Evolutionary conservation across 768 basidiomycete genomes (phyloP), one percentile per base, ranked within the genome.

Genomic region (Termitomyces bulborhizus): DNA sequence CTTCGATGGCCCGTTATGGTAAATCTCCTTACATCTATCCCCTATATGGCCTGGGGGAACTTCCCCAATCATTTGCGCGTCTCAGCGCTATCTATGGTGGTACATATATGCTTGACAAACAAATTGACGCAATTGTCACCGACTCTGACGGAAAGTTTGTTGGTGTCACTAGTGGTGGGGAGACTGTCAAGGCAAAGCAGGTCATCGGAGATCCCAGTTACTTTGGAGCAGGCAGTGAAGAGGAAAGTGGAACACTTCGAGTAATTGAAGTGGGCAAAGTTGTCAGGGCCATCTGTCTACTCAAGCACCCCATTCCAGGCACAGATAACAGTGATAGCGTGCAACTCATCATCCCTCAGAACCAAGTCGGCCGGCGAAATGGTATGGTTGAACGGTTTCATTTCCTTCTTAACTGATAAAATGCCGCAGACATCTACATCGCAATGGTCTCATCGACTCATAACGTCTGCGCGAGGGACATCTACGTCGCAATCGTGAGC

Each of bases 1-100:
- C 90, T 11, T 98, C 97, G 18, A 98, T 99, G 94, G 93, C 96
- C 16, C 89, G 96, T 49, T 99, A 96, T 72, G 97, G 96, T 63
- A 98, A 99, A 73, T 98, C 97, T 12, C 97, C 97, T 0, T 99
- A 99, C 78, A 97, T 99, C 67, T 99, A 99, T 76, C 97, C 97
- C 15, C 81, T 98, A 39, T 99, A 98, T 71, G 97, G 97, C 59
- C 90, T 99, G 56, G 97, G 97, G 62, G 97, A 99, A 69, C 90
- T 99, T 48, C 97, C 97, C 9, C 97, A 99, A 68, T 92, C 97
- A 2, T 99, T 99, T 67, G 97, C 97, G 7, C 93, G 97, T 64
- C 84, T 99, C 53, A 93, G 90, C 59, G 97, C 97, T 61, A 98
- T 99, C 69, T 98, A 99, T 67, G 97, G 97, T 40, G 97, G 97